Conservation (phyloP, 2,329 filamentous ascomycete species). For the Claviceps monticola region DNA sequence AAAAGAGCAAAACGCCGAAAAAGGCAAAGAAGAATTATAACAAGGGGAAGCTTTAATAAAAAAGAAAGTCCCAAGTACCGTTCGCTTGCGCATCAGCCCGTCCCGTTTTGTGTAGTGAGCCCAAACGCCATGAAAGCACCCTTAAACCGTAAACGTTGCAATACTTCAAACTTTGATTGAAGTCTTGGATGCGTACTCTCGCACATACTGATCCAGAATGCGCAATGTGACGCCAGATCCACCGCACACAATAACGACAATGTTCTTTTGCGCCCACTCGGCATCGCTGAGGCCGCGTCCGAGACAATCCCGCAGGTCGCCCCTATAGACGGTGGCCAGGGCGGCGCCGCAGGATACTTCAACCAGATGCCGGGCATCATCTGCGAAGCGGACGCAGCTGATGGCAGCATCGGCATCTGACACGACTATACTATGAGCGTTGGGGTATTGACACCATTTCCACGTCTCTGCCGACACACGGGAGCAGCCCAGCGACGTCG, state of each 20-base stretch:
- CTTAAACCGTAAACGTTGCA: neutral
- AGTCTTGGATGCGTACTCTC: slow-evolving; percentile 25
- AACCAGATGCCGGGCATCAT: slow-evolving; percentile 70
- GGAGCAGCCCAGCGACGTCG: slow-evolving; percentile 59
- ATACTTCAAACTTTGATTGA: slow-evolving; percentile 15
- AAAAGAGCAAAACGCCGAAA: neutral
- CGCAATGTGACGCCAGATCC: slow-evolving; percentile 53
- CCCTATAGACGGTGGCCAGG: slow-evolving; percentile 54
- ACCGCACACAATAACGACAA: slow-evolving; percentile 79
- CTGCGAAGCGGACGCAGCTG: slow-evolving; percentile 61
- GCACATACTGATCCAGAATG: slow-evolving; percentile 44
- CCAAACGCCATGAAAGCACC: neutral
- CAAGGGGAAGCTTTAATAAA: neutral
- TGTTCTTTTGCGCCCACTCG: slow-evolving; percentile 51
- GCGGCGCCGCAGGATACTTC: slow-evolving; percentile 79
- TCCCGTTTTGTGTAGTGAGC: neutral
- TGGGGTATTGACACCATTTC: slow-evolving; percentile 41
- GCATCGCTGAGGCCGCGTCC: slow-evolving; percentile 37
- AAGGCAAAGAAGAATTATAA: neutral
- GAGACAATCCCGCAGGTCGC: slow-evolving; percentile 45
- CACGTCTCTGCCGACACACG: slow-evolving; percentile 56
- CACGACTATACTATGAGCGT: slow-evolving; percentile 23
- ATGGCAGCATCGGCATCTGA: slow-evolving; percentile 57
- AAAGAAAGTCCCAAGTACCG: neutral
- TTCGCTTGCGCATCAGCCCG: neutral